Evolutionary conservation across 352 stramenopile species (phyloP), one percentile per base, ranked within the genome.

Genomic region (Globisporangium spinosum): DNA sequence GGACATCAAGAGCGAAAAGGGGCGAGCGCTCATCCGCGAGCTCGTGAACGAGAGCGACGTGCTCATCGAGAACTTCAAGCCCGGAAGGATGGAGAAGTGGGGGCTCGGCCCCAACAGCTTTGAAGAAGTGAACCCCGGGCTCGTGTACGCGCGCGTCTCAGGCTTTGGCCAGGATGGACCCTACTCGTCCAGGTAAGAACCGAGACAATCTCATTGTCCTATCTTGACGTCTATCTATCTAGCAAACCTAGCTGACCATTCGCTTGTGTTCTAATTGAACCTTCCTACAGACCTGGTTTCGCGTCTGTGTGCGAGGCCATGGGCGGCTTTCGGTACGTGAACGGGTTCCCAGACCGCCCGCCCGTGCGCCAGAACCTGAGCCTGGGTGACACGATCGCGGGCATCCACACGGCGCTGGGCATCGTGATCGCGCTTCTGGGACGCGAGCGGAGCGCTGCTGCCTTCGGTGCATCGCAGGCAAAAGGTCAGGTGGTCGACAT

Each of bases 31-130:
- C 5, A 78, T 97, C 38, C 64, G 83, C 58, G 82, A 97, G 51
- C 78, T 97, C 10, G 79, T 91, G 9, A 70, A 75, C 23, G 72
- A 86, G 58, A 93, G 82, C 54, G 89, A 97, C 59, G 90, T 97
- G 43, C 65, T 97, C 49, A 91, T 97, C 60, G 90, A 97, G 74
- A 96, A 96, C 72, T 97, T 97, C 67, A 79, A 80, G 43, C 90
- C 90, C 29, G 89, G 89, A 0, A 83, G 87, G 32, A 96, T 97
- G 90, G 89, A 97, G 65, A 79, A 91, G 62, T 96, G 87, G 87
- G 84, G 78, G 27, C 85, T 97, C 47, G 88, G 87, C 0, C 87
- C 85, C 6, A 80, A 95, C 0, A 70, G 73, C 7, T 93, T 97
- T 43, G 77, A 93, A 61, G 67, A 75, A 17, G 72, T 70, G 27